Base-by-base conservation (phyloP, 352 stramenopile genomes). In the Phytopythium helicoides region DNA sequence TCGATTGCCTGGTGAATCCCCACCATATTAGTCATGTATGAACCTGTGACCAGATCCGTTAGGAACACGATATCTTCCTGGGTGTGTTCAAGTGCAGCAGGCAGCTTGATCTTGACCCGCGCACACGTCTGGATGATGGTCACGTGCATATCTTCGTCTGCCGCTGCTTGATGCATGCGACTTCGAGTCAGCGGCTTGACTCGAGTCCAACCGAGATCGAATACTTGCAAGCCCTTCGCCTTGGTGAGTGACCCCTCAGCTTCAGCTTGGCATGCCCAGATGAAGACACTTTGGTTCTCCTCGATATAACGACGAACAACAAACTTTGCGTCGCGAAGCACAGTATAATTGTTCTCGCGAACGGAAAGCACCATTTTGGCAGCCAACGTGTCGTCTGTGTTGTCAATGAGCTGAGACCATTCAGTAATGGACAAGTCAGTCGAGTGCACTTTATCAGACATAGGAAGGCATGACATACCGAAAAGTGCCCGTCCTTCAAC, bases 361-460 rank as follows among this genome's bases (percentile, higher is more conserved):
- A 73, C 48, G 1, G 60, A 63, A 15, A 73, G 61, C 12, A 59
- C 54, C 58, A 71, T 68, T 28, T 71, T 68, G 1, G 63, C 63
- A 8, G 59, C 65, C 3, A 71, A 26, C 8, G 59, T 68, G 23
- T 73, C 64, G 11, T 70, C 64, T 3, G 56, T 40, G 6, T 56
- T 40, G 16, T 67, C 58, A 44, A 59, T 28, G 21, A 70, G 16
- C 61, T 73, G 22, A 37, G 52, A 9, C 52, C 39, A 57, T 7
- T 12, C n/a, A 35, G 4, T n/a, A 10, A 31, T 25, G 3, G 18
- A 35, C 36, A 52, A 19, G 14, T 2, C 16, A 18, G n/a, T n/a
- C n/a, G n/a, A n/a, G n/a, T n/a, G n/a, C n/a, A 28, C 22, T 33
- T 16, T 21, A 36, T 4, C 7, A 25, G 22, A 47, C 18, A 33